Evolutionary conservation across 2,329 filamentous ascomycete genomes (phyloP).

Genomic region (Pseudocercospora vitis): DNA sequence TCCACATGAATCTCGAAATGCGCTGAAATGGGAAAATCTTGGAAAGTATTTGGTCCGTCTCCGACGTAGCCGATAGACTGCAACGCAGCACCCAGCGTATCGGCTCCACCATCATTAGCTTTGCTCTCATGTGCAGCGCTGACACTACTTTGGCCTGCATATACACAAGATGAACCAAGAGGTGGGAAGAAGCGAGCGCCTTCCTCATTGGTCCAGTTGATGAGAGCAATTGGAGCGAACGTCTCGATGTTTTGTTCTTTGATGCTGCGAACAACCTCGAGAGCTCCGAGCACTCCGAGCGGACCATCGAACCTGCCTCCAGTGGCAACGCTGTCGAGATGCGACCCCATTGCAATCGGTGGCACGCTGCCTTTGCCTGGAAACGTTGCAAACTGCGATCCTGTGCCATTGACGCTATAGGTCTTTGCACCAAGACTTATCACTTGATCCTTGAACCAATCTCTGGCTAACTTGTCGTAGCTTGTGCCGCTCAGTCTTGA

Average conservation of each 20-base stretch:
- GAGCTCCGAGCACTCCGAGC: conserved; percentile 23
- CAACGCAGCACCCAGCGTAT: conserved; percentile 35
- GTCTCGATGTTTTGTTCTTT: conserved; percentile 37
- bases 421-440: conserved; percentile 25
- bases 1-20: conserved; percentile 35
- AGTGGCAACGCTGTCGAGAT: conserved; percentile 26
- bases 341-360: conserved; percentile 34
- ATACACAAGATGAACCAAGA: conserved; percentile 27
- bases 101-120: conserved; percentile 23
- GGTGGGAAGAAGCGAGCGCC: conserved; percentile 29
- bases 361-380: conserved; percentile 26
- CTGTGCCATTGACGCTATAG: conserved; percentile 33
- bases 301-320: conserved; percentile 27
- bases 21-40: conserved; percentile 29
- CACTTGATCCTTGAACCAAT: conserved; percentile 34
- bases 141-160: conserved; percentile 27
- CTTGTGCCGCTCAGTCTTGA: conserved; percentile 20
- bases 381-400: conserved; percentile 31
- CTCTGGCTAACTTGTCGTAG: conserved; percentile 30
- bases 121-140: conserved; percentile 33
- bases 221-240: conserved; percentile 28
- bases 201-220: conserved; percentile 38
- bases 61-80: conserved; percentile 38
- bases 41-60: conserved; percentile 28
- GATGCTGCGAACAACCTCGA: conserved; percentile 29